Base-by-base conservation (phyloP, 495 filamentous ascomycete species). In the Rostrohypoxylon terebratum region DNA sequence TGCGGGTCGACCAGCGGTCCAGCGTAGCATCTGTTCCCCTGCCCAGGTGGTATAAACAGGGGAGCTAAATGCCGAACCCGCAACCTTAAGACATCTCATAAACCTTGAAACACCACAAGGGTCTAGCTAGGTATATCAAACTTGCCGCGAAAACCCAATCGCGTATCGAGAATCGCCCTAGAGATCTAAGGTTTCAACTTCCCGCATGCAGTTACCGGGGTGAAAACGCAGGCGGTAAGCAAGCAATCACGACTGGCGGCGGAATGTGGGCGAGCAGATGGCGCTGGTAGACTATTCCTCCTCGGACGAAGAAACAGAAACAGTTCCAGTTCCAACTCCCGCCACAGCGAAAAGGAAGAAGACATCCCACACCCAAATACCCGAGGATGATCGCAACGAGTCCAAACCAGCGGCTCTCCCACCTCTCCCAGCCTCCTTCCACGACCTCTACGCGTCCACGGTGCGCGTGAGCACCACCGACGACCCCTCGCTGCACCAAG, bases 371-470 rank as follows among this genome's bases (percentile, higher is more conserved):
- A 18, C 45, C 6, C 40, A 61, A 79, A 77, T 65, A 42, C 13
- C 38, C 4, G 65, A 45, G 10, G 42, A 13, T 13, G 36, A 9
- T 3, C 50, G 3, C 1, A n/a, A 42, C 5, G 38, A 42, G 38
- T 42, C 38, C n/a, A 42, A 63, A n/a, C 60, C 76, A 11, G 8
- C 21, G 5, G 73, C 81, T 0, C 88, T 97, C 0, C 96, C 96
- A n/a, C 91, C 94, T 4, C 83, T 98, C 11, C 93, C 96, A 13
- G 76, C 90, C 16, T 80, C 87, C 48, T 98, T 99, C 80, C 91
- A 94, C 80, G 92, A 97, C 78, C 86, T 97, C 66, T 98, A 98
- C 83, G 91, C 94, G n/a, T 90, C 90, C 4, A 87, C 88, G 47
- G 87, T 90, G 58, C 87, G 94, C 42, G 81, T 90, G 59, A 92